A percentile compares a stretch with the other conserved stretches of the same genome.
These are phyloP conservation scores for Didymella pinodella DNA, from an alignment of 2,329 filamentous ascomycete genomes.

Conservation along the genomic window DNA sequence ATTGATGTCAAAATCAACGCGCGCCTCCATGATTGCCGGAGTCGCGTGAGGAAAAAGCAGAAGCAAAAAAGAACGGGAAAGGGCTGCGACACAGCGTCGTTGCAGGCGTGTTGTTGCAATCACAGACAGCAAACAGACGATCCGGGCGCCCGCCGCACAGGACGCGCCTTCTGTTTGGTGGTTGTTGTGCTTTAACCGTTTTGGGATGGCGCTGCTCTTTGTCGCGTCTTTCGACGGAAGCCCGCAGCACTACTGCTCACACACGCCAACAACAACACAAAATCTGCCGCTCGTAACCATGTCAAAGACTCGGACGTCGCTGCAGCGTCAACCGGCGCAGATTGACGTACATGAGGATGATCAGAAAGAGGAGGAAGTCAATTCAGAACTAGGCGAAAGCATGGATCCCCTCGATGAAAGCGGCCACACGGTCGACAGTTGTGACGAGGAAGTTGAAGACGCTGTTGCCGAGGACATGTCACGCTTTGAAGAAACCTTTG, in stretches of 20 bases:
- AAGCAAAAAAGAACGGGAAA: slow-evolving; percentile 27
- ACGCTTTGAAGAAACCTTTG: slow-evolving; percentile 81
- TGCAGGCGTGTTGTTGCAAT: slow-evolving; percentile 25
- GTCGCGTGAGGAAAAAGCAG: slow-evolving; percentile 20
- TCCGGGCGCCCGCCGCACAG: slow-evolving; percentile 22
- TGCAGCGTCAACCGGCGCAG: slow-evolving; percentile 38
- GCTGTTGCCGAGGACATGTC: slow-evolving; percentile 85
- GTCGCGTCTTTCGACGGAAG: slow-evolving; percentile 16
- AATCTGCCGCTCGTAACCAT: slow-evolving; percentile 29
- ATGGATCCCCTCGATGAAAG: slow-evolving; percentile 60
- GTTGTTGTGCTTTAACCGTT: slow-evolving; percentile 9
- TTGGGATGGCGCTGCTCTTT: slow-evolving; percentile 18
- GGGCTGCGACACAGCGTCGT: slow-evolving; percentile 26
- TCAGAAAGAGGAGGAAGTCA: slow-evolving; percentile 48
- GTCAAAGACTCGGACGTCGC: slow-evolving; percentile 43
- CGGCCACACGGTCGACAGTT: slow-evolving; percentile 56
- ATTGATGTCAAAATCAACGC: slow-evolving; percentile 90
- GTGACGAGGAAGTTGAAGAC: slow-evolving; percentile 69
- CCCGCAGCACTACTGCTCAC: slow-evolving; percentile 16
- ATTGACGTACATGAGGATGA: slow-evolving; percentile 42
- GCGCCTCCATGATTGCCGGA: slow-evolving; percentile 67
- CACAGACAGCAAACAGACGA: slow-evolving; percentile 22
- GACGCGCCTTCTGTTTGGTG: slow-evolving; percentile 33
- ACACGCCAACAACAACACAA: slow-evolving; percentile 21
- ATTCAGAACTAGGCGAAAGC: slow-evolving; percentile 57